Conservation (phyloP, 148 eudicot genomes). For the Dysphania ambrosioides region DNA sequence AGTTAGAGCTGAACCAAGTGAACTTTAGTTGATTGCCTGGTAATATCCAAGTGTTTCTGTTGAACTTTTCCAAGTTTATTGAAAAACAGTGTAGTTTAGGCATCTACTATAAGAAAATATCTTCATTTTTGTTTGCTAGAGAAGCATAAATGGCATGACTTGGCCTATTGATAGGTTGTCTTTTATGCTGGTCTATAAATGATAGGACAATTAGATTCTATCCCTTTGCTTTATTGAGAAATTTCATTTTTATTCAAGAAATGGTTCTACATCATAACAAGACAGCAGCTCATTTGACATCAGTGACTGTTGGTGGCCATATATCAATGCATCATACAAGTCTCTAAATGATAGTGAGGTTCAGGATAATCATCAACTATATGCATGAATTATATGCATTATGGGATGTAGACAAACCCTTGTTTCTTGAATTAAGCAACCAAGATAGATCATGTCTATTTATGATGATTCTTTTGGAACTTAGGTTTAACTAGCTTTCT, state of each 20-base stretch:
- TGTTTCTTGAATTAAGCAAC: not conserved
- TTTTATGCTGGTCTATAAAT: slow-evolving; percentile 7
- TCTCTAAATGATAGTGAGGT: not conserved
- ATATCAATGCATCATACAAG: not conserved
- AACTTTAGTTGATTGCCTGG: not conserved
- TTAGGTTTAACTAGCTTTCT: not conserved
- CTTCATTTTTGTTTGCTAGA: not conserved
- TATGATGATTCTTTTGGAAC: not conserved
- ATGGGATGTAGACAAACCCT: not conserved
- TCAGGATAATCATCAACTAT: not conserved
- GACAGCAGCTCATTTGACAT: not conserved
- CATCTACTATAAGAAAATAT: not conserved
- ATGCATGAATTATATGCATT: no score
- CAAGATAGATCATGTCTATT: not conserved
- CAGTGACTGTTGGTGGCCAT: not conserved
- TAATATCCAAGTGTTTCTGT: slow-evolving; percentile 7
- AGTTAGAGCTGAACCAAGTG: not conserved
- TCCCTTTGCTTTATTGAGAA: not conserved
- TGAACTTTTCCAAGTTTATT: slow-evolving; percentile 1
- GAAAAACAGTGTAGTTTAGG: not conserved
- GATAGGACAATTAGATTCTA: not conserved
- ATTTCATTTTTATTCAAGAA: not conserved
- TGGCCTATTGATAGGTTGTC: not conserved
- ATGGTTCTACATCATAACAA: not conserved
- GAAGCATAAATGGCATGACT: not conserved